Evolutionary conservation across 345 rosid genomes (phyloP), one percentile per base, ranked within the genome.

Genomic region (Litchi chinensis): DNA sequence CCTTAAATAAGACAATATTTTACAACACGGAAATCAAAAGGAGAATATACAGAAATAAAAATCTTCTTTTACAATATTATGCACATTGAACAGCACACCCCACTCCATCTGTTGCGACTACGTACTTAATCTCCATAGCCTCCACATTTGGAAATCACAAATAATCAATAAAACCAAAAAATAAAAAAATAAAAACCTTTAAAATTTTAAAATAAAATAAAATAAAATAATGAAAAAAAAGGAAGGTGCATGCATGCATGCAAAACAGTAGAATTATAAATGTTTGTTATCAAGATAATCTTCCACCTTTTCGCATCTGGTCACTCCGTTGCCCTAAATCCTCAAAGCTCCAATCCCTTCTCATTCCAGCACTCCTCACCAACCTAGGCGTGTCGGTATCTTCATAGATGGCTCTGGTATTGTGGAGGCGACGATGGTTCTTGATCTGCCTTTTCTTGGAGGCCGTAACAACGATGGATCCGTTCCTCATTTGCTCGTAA

Each of bases 291-390:
- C 12, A 18, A 16, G 18, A 21, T n/a, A 10, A 60, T 28, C 70
- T 43, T 5, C 22, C 64, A 41, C 39, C 41, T 44, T 66, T 48
- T 72, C 43, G 68, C 3, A 78, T 79, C 12, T 60, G 24, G 28
- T 67, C 74, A 12, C 40, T 73, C 65, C 75, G 79, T 10, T 70
- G 73, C 75, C 82, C 69, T 82, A 93, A 85, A 84, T 93, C 90
- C 85, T 95, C 96, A 74, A 95, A 93, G 86, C 98, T 95, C 99
- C 98, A 95, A 80, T 95, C 95, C 78, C 99, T 91, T 84, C 98
- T 90, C 82, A 93, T 86, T 50, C 98, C 99, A 73, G 88, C 79
- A 81, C 98, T 95, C 81, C 98, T 85, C 15, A 87, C 81, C 89
- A 95, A 77, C 88, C 59, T 95, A 1, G 97, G 98, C 76, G 81